Evolutionary conservation across 306 rosid genomes (phyloP).

Genomic region (Canavalia ensiformis): DNA sequence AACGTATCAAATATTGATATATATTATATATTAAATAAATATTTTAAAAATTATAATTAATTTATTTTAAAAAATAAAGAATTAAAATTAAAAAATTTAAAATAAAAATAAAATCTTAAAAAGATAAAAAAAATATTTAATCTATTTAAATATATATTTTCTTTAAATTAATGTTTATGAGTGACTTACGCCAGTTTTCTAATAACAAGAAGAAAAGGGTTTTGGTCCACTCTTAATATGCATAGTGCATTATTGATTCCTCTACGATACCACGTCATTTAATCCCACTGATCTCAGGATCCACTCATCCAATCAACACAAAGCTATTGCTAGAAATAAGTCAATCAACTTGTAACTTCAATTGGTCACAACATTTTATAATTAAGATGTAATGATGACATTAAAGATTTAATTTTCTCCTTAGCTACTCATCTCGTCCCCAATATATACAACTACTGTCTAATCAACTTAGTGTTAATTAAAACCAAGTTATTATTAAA

Average conservation of each 20-base stretch:
- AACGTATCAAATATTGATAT: no score
- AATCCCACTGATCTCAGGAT: conserved; percentile 49
- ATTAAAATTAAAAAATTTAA: no score
- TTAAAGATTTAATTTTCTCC: not conserved
- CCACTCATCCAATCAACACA: conserved; percentile 46
- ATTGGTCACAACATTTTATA: not conserved
- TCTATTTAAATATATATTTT: no score
- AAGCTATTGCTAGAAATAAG: not conserved
- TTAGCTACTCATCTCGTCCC: not conserved
- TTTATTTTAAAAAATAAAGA: no score
- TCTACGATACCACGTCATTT: conserved; percentile 26
- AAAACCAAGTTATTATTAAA: not conserved
- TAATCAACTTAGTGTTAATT: not conserved
- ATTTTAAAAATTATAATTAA: no score
- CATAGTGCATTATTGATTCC: conserved; percentile 43
- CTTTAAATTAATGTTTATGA: no score
- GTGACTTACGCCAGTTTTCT: no score
- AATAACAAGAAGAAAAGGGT: not conserved
- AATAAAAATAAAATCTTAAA: no score
- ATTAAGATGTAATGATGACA: not conserved
- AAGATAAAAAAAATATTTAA: no score
- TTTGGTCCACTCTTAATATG: conserved; percentile 40
- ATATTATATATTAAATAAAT: no score
- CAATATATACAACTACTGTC: not conserved
- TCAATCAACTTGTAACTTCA: not conserved